Base-by-base conservation (phyloP, 2,329 filamentous ascomycete species). In the Ceratocystiopsis sp. region DNA sequence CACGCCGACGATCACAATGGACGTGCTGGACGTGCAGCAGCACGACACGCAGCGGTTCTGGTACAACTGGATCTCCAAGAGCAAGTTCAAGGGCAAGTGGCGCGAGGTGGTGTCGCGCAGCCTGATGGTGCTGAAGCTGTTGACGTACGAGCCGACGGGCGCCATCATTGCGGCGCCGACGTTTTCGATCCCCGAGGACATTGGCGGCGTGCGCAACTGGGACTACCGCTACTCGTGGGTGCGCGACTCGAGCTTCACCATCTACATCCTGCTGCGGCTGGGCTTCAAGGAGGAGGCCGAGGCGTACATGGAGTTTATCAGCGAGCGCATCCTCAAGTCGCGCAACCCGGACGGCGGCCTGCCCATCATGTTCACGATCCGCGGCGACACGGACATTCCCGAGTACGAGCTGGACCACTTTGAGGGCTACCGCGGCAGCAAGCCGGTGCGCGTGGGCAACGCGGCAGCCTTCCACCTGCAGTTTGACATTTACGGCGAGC, bases 301-400 rank as follows among this genome's bases (percentile, higher is more conserved):
- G 55, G 75, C 79, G 1, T 87, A 84, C 57, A 84, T 85, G 69
- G 68, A 71, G 43, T 87, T 85, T 55, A 84, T 87, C 49, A 82
- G 73, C 59, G 73, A 82, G 50, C 71, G 80, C 11, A 75, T 86
- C 47, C 64, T 72, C 32, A 67, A 73, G 46, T 76, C 76, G 1
- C 67, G 73, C n/a, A 63, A 63, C 9, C 55, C 68, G 1, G 71
- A 78, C 41, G 73, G 75, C 29, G 75, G 71, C 0, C 60, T 87
- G 34, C 82, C 82, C 13, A 83, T 87, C 54, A 86, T 87, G 81
- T 85, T 86, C 55, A 83, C 78, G 36, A 85, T 87, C 50, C 69
- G 74, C 19, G 82, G 82, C 39, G 76, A 75, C 38, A 84, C 79
- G 1, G 75, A 84, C 35, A 81, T 86, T 35, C 79, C 80, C 0